These are phyloP conservation scores for Botryotinia calthae DNA, from an alignment of 2,329 filamentous ascomycete genomes.

Conservation along the genomic window DNA sequence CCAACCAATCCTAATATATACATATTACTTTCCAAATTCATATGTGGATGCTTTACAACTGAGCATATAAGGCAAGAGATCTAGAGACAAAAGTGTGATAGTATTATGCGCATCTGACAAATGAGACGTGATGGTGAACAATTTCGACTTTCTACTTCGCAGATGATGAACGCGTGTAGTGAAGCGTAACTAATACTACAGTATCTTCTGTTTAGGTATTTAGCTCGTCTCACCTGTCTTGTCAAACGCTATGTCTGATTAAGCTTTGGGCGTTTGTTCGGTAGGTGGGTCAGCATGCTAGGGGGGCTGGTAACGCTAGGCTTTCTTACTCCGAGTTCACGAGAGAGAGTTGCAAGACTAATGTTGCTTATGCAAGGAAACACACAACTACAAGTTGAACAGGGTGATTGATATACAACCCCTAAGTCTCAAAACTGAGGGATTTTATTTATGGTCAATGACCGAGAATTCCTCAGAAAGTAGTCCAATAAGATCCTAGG, in stretches of 20 bases:
- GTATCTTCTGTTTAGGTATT: background rate
- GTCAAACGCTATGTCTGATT: background rate
- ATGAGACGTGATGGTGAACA: background rate
- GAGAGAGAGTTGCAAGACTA: background rate
- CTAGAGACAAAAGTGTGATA: background rate
- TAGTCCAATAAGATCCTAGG: no score
- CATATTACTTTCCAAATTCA: background rate
- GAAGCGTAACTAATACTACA: no score
- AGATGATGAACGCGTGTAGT: no score
- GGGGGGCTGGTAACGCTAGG: background rate
- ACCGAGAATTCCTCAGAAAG: no score
- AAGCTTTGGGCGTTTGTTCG: background rate
- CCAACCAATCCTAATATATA: background rate
- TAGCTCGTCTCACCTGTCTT: background rate
- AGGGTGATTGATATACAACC: background rate
- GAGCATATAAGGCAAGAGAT: background rate
- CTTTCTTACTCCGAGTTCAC: background rate
- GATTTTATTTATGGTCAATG: no score
- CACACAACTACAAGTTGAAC: background rate
- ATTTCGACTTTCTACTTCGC: no score
- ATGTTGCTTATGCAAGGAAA: background rate
- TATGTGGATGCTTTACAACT: background rate
- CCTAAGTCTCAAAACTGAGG: no score
- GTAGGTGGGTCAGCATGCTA: background rate
- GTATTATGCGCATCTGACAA: background rate